Evolutionary conservation across 352 stramenopile genomes (phyloP).

Genomic region (Phytophthora kernoviae): DNA sequence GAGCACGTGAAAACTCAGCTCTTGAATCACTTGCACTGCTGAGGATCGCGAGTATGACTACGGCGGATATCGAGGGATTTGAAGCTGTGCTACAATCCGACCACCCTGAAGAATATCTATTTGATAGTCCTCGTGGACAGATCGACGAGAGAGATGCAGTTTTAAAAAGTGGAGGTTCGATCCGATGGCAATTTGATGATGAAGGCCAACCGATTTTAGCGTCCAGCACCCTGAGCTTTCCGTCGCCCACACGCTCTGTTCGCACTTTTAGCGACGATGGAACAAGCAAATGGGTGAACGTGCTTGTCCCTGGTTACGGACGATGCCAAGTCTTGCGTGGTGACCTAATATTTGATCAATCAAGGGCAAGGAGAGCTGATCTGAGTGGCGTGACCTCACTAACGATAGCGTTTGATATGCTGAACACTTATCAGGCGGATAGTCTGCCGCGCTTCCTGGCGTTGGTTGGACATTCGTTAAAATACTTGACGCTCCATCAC

Average conservation of each 20-base stretch:
- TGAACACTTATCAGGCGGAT: neutral
- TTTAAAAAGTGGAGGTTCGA: neutral
- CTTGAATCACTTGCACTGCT: neutral
- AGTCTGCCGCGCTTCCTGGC: neutral
- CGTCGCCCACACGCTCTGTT: neutral
- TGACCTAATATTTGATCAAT: neutral
- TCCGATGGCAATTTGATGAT: constrained; percentile 2
- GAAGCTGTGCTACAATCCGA: neutral
- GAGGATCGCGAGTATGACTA: neutral
- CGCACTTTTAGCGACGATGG: neutral
- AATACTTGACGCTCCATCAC: constrained; percentile 4
- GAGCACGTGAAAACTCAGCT: neutral
- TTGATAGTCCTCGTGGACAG: constrained; percentile 1
- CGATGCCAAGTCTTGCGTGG: neutral
- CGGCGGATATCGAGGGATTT: neutral
- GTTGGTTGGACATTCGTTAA: neutral
- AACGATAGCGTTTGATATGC: neutral
- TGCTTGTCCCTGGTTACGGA: neutral
- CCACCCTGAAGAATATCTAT: neutral
- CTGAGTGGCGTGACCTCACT: neutral
- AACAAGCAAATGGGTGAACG: neutral
- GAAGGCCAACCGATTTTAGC: neutral
- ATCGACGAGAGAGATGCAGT: constrained; percentile 1
- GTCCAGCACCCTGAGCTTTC: constrained; percentile 1
- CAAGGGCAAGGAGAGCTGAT: neutral